A percentile compares a stretch with the other conserved stretches of the same genome.
Conservation (phyloP, 108 stramenopile genomes). For the Skeletonema tropicum region DNA sequence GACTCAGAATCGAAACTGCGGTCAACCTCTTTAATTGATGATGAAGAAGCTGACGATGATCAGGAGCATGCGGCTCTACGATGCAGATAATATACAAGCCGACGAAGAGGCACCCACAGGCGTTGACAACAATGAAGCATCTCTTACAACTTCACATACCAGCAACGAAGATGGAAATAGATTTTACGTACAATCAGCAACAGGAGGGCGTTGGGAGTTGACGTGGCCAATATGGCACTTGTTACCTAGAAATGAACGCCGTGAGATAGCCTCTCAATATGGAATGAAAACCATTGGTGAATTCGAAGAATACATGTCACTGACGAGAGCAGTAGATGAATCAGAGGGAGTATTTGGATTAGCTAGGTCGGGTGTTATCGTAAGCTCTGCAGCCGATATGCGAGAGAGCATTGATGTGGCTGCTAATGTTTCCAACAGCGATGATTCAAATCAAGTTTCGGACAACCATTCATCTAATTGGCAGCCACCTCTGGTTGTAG, state of each 20-base stretch:
- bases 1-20: slow-evolving; percentile 14
- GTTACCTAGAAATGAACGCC: slow-evolving; percentile 72
- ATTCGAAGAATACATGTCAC: slow-evolving; percentile 80
- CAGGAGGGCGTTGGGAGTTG: slow-evolving; percentile 67
- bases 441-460: not conserved
- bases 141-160: not conserved
- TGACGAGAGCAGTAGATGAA: slow-evolving; percentile 58
- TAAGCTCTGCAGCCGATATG: not conserved
- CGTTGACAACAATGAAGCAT: not conserved
- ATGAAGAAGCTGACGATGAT: slow-evolving; percentile 38
- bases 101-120: slow-evolving; percentile 8
- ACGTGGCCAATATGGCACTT: slow-evolving; percentile 89
- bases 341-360: slow-evolving; percentile 29
- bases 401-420: not conserved
- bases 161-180: slow-evolving; percentile 7
- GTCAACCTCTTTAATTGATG: not conserved
- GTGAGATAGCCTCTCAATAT: slow-evolving; percentile 65
- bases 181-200: slow-evolving; percentile 37
- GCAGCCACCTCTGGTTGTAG: slow-evolving; percentile 28
- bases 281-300: slow-evolving; percentile 84
- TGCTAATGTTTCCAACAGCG: not conserved
- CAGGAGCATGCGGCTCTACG: slow-evolving; percentile 46
- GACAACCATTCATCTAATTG: slow-evolving; percentile 5
- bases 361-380: slow-evolving; percentile 11
- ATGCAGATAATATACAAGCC: slow-evolving; percentile 9